Conservation (phyloP, 441 rosid genomes). For the Lepidium campestre region DNA sequence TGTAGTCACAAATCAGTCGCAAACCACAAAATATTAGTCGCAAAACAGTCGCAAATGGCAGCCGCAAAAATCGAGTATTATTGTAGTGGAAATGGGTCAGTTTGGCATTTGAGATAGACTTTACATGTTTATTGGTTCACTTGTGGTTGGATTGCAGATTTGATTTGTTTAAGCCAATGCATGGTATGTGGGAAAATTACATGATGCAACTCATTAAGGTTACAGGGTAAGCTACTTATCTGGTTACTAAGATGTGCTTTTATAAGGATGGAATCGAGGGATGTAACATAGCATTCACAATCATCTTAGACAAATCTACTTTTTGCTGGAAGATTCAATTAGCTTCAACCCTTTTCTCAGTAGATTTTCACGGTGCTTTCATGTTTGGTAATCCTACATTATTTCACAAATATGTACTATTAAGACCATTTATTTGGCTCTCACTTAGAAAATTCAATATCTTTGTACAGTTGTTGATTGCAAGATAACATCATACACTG, state of each 20-base stretch:
- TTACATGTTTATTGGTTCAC: not conserved
- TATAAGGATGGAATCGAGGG: not conserved
- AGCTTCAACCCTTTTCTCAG: slow-evolving; percentile 53
- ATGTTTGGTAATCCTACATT: slow-evolving; percentile 45
- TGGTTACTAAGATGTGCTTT: not conserved
- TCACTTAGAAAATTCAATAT: not conserved
- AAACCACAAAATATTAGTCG: too few species aligned
- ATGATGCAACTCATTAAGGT: slow-evolving; percentile 52
- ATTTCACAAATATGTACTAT: not conserved
- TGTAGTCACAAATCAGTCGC: too few species aligned
- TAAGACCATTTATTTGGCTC: not conserved
- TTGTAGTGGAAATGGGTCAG: too few species aligned
- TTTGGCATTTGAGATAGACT: too few species aligned
- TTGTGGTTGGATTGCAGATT: slow-evolving; percentile 45
- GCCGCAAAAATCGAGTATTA: too few species aligned
- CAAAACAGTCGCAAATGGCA: too few species aligned
- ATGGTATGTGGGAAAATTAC: slow-evolving; percentile 83
- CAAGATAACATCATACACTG: slow-evolving; percentile 51
- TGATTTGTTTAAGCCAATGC: slow-evolving; percentile 69
- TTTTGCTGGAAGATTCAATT: slow-evolving; percentile 55
- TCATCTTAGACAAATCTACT: not conserved
- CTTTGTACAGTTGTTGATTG: slow-evolving; percentile 57
- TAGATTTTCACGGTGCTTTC: slow-evolving; percentile 83
- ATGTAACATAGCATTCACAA: not conserved
- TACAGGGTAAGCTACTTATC: slow-evolving; percentile 44